Percentiles rank a stretch among this genome's conserved stretches.
These are phyloP conservation scores for Pseudogymnoascus sp. DNA, from an alignment of 2,329 filamentous ascomycete genomes.

Conservation along the genomic window DNA sequence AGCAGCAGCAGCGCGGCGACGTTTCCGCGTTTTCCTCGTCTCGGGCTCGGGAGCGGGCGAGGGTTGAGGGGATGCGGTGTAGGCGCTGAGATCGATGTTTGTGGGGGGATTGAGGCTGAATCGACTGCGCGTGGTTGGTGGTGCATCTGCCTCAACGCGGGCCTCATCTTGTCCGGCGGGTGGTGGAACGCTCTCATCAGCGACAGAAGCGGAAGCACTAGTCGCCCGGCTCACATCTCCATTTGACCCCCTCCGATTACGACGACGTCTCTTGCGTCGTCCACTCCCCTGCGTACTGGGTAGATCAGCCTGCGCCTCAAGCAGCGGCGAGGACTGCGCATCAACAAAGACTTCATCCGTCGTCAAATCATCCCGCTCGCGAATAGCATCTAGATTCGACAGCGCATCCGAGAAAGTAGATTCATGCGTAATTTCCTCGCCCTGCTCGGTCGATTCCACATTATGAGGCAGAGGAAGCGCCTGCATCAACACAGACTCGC, in stretches of 20 bases:
- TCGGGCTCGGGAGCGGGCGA: background rate
- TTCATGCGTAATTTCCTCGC: background rate
- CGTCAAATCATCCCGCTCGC: background rate
- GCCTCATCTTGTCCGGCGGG: background rate
- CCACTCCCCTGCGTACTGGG: background rate
- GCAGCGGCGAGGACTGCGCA: slow-evolving; percentile 20
- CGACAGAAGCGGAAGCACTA: background rate
- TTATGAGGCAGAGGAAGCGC: background rate
- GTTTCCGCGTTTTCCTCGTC: background rate
- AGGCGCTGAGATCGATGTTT: background rate
- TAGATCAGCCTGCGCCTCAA: background rate
- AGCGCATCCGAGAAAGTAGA: background rate
- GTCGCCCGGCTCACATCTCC: background rate
- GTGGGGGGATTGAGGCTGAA: background rate
- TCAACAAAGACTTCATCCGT: slow-evolving; percentile 23
- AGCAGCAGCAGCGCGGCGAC: background rate
- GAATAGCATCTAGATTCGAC: background rate
- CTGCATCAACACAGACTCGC: background rate
- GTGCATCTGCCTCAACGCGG: background rate
- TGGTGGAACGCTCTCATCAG: background rate
- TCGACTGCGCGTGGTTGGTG: background rate
- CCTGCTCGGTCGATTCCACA: background rate
- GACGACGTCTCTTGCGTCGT: background rate
- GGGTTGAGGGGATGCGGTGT: background rate
- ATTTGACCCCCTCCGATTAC: background rate